phyloP scores from a whole-genome alignment of 108 stramenopile genomes.

The Cyclotella kingstonii region DNA sequence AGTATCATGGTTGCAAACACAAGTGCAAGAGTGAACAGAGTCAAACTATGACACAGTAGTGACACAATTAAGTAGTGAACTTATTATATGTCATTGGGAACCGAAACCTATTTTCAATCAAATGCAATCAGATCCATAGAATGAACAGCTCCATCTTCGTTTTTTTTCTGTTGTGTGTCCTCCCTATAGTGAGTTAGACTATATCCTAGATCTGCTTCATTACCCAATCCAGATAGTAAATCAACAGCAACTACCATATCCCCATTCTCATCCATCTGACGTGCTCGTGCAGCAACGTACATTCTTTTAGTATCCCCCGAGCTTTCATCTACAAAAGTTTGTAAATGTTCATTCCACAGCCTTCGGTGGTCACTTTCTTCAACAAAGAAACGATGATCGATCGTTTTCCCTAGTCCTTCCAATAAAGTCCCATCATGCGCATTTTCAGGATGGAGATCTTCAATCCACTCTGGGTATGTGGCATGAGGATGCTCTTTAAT shows the following conservation, averaged over 20 bases:
- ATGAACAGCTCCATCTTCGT: too few species aligned
- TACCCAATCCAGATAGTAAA: conserved; percentile 28
- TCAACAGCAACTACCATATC: conserved; percentile 24
- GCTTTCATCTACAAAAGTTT: conserved; percentile 13
- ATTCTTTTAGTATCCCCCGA: neutral
- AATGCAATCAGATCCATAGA: too few species aligned
- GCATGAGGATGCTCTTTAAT: conserved; percentile 39
- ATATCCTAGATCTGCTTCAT: too few species aligned
- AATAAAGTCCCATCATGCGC: conserved; percentile 41
- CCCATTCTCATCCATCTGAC: conserved; percentile 33
- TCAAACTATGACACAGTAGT: too few species aligned
- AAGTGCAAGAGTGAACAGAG: too few species aligned
- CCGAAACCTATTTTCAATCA: too few species aligned
- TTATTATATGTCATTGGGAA: too few species aligned
- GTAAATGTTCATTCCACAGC: conserved; percentile 62
- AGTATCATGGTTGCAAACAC: conserved; percentile 14
- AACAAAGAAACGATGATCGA: conserved; percentile 79
- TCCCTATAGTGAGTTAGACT: too few species aligned
- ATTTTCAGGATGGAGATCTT: conserved; percentile 75
- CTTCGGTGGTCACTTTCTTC: conserved; percentile 67
- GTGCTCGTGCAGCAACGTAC: conserved; percentile 35
- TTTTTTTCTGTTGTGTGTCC: too few species aligned
- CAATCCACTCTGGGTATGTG: conserved; percentile 77
- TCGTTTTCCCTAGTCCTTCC: conserved; percentile 43
- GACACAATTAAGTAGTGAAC: too few species aligned